phyloP scores from a whole-genome alignment of 495 filamentous ascomycete species.

The Delitschia confertaspora region DNA sequence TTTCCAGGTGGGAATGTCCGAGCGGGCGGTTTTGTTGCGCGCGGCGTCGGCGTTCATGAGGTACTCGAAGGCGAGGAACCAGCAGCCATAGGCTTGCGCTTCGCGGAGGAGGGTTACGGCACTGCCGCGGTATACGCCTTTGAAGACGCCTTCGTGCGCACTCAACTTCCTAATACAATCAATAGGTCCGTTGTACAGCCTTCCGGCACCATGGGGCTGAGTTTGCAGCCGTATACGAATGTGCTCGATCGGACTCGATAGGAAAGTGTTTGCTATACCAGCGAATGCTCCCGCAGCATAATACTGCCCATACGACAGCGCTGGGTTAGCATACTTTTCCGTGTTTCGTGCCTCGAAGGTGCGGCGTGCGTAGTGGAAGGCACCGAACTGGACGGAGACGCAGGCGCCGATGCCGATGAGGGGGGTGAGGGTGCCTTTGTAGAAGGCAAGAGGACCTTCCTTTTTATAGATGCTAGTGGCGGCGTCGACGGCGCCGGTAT shows the following conservation, averaged over 20 bases:
- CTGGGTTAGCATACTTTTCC: conserved; percentile 31
- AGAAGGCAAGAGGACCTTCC: conserved; percentile 87
- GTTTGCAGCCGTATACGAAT: conserved; percentile 96
- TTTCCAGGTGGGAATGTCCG: conserved; percentile 72
- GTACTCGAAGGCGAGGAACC: conserved; percentile 93
- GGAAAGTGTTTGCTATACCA: conserved; percentile 77
- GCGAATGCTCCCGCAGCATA: conserved; percentile 86
- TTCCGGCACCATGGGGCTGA: conserved; percentile 73
- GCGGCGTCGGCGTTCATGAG: conserved; percentile 83
- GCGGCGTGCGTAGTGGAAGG: conserved; percentile 86
- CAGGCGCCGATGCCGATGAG: conserved; percentile 94
- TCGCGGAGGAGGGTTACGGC: conserved; percentile 80
- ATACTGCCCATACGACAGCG: conserved; percentile 66
- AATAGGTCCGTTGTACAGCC: conserved; percentile 74
- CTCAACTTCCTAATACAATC: conserved; percentile 85
- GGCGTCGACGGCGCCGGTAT: conserved; percentile 68
- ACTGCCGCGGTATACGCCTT: conserved; percentile 77
- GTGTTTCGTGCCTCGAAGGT: conserved; percentile 68
- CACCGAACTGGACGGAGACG: conserved; percentile 95
- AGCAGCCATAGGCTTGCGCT: conserved; percentile 87
- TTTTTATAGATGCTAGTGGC: conserved; percentile 75
- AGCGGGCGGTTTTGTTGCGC: conserved; percentile 62
- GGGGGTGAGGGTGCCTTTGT: conserved; percentile 97
- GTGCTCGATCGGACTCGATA: conserved; percentile 93
- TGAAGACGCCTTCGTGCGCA: conserved; percentile 50